A percentile compares a stretch with the other conserved stretches of the same genome.
These are phyloP conservation scores for Calvatia gigantea DNA, from an alignment of 768 basidiomycete genomes.

Conservation along the genomic window DNA sequence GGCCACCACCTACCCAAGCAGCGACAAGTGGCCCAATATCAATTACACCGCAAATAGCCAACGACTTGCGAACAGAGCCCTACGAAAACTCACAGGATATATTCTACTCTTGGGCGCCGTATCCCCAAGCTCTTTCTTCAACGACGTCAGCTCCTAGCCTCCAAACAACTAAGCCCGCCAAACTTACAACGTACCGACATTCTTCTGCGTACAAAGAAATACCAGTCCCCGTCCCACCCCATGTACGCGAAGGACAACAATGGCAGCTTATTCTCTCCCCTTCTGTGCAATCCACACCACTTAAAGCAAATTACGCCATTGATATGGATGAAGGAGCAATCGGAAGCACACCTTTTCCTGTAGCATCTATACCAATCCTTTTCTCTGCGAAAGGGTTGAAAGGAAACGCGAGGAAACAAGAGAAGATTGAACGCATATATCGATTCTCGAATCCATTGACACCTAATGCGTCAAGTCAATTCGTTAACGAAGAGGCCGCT, in stretches of 20 bases:
- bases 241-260: conserved; percentile 45
- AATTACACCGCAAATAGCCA: conserved; percentile 72
- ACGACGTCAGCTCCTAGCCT: conserved; percentile 13
- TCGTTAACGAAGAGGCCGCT: conserved; percentile 8
- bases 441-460: conserved; percentile 27
- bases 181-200: conserved; percentile 73
- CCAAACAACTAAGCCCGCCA: conserved; percentile 39
- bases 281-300: conserved; percentile 13
- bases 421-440: conserved; percentile 61
- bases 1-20: background rate
- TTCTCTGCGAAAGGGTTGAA: conserved; percentile 28
- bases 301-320: conserved; percentile 23
- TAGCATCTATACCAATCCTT: conserved; percentile 65
- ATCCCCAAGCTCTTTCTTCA: conserved; percentile 1
- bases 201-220: conserved; percentile 75
- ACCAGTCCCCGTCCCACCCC: conserved; percentile 57
- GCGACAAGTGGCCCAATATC: conserved; percentile 40
- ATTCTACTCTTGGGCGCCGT: conserved; percentile 61
- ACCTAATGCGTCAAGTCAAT: conserved; percentile 16
- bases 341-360: conserved; percentile 52
- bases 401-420: conserved; percentile 50
- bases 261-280: conserved; percentile 63
- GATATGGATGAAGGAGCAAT: conserved; percentile 38
- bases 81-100: conserved; percentile 56
- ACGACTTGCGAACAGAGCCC: conserved; percentile 84